Percentiles rank a stretch among this genome's conserved stretches.
phyloP scores from a whole-genome alignment of 768 basidiomycete species.

The Tephrocybe rancida region DNA sequence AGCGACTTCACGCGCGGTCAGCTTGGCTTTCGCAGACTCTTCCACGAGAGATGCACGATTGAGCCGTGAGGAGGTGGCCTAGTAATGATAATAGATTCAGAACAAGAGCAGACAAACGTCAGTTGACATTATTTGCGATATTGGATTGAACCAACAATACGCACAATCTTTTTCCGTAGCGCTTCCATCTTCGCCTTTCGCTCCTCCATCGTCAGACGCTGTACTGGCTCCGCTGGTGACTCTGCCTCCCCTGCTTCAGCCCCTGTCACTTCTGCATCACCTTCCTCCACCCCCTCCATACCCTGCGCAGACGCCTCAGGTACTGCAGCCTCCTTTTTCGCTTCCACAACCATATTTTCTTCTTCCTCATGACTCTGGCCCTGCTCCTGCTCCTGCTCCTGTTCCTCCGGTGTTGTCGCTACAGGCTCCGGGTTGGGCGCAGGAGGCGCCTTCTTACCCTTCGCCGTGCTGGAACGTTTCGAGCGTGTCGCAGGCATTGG shows the following conservation, averaged over 20 bases:
- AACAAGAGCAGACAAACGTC: no score
- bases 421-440: background rate
- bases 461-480: background rate
- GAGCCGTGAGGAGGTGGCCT: conserved; percentile 78
- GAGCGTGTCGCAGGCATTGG: background rate
- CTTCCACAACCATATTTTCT: background rate
- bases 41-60: conserved; percentile 88
- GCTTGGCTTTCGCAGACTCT: conserved; percentile 78
- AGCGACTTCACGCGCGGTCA: conserved; percentile 77
- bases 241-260: conserved; percentile 17
- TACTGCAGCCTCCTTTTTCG: background rate
- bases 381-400: background rate
- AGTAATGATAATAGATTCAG: background rate
- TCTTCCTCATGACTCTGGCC: background rate
- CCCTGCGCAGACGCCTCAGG: background rate
- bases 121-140: no score
- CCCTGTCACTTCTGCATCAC: background rate
- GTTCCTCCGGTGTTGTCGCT: background rate
- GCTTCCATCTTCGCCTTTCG: conserved; percentile 77
- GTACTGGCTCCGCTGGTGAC: conserved; percentile 19
- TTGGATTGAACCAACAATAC: conserved; percentile 26
- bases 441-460: background rate
- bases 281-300: background rate
- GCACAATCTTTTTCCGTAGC: conserved; percentile 79
- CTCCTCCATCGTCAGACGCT: conserved; percentile 61